Percentiles rank a stretch among this genome's conserved stretches.
phyloP scores from a whole-genome alignment of 768 basidiomycete genomes.

The Pleurotus tuoliensis region DNA sequence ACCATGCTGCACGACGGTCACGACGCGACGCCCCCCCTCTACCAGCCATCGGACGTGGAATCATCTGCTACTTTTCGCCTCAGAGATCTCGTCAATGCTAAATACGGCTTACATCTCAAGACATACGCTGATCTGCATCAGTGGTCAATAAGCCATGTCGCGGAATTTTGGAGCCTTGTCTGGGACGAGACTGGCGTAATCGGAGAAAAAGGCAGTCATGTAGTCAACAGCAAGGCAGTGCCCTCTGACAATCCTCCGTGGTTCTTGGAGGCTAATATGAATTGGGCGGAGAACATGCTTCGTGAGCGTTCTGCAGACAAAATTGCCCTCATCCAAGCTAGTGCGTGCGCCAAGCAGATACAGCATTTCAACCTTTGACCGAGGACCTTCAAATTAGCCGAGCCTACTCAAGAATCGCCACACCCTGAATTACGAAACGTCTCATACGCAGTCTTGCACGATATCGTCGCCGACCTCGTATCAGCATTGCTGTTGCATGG shows the following conservation, averaged over 20 bases:
- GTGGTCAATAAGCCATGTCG: slow-evolving; percentile 61
- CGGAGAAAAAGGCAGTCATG: slow-evolving; percentile 56
- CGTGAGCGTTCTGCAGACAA: slow-evolving; percentile 51
- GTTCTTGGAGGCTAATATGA: slow-evolving; percentile 64
- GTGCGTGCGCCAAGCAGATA: slow-evolving; percentile 36
- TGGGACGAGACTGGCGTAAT: slow-evolving; percentile 67
- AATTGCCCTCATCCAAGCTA: slow-evolving; percentile 65
- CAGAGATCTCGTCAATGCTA: slow-evolving; percentile 45
- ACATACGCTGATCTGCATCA: slow-evolving; percentile 62
- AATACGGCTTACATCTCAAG: slow-evolving; percentile 36
- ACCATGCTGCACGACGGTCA: neutral
- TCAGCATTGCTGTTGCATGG: slow-evolving; percentile 52
- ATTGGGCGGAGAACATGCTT: slow-evolving; percentile 84
- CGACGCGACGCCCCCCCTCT: slow-evolving; percentile 29
- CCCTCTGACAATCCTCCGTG: slow-evolving; percentile 66
- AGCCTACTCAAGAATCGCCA: slow-evolving; percentile 51
- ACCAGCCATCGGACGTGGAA: slow-evolving; percentile 36
- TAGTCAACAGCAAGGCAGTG: slow-evolving; percentile 50
- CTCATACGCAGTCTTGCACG: slow-evolving; percentile 58
- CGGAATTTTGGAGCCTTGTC: slow-evolving; percentile 66
- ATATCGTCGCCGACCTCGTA: slow-evolving; percentile 49
- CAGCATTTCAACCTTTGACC: slow-evolving; percentile 12
- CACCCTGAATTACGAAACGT: slow-evolving; percentile 39
- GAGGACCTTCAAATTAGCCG: slow-evolving; percentile 37
- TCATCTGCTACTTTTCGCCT: slow-evolving; percentile 47